Evolutionary conservation across 2,329 filamentous ascomycete genomes (phyloP), one percentile per base, ranked within the genome.

Genomic region (Neofusicoccum sp.): DNA sequence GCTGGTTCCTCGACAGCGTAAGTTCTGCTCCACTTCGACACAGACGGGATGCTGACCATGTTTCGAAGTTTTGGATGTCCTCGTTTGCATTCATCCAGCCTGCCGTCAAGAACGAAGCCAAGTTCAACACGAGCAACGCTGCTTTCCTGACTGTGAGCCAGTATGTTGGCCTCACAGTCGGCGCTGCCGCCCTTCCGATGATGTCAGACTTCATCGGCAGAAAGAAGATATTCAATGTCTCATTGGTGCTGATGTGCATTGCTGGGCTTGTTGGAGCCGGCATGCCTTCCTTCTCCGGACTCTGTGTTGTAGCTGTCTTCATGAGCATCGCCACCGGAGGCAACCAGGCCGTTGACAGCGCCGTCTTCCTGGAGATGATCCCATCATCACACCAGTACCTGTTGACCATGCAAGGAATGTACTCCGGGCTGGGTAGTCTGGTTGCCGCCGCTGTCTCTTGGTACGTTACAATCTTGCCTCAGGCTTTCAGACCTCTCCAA

Each of bases 1-100:
- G 63, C 26, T 65, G 62, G 60, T 65, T 63, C 44, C 48, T 63
- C 4, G 63, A 65, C 43, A 61, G 54, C 20, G 59, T 63, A 58
- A 4, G 43, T 54, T 30, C 40, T 51, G n/a, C n/a, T 40, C 24
- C 16, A n/a, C 5, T n/a, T 11, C 3, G 1, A 28, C 12, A 11
- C 31, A 44, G 48, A 45, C 8, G 1, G 12, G 16, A n/a, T 34
- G 58, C 48, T 54, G 47, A 60, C 47, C 2, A 8, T 7, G 11
- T 41, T 33, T n/a, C 26, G 3, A 26, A 60, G 58, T 60, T 54
- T 26, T 54, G 47, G 58, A 60, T 60, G 58, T 53, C 44, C 31
- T 54, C 58, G 5, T 60, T 60, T n/a, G 24, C 30, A 16, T 53
- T 60, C 40, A 53, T 60, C 36, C 30, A 54, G 33, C 58, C 47